Evolutionary conservation across 352 stramenopile genomes (phyloP).

Genomic region (Phytopythium litorale): DNA sequence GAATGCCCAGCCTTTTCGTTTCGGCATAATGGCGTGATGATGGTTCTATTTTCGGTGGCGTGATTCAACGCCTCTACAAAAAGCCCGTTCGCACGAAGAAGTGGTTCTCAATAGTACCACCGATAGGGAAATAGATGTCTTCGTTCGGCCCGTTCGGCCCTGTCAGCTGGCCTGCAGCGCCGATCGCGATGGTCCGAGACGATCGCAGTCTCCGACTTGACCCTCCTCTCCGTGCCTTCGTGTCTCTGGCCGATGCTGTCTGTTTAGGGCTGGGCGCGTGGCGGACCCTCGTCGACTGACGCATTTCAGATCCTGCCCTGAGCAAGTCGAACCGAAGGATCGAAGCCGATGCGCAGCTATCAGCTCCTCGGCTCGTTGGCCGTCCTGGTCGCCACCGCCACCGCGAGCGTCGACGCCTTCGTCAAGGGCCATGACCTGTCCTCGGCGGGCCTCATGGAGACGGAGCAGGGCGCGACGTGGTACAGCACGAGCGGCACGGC

Average conservation of each 20-base stretch:
- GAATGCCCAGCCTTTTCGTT: not conserved
- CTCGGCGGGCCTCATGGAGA: conserved; percentile 22
- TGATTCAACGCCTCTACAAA: not conserved
- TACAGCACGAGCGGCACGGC: conserved; percentile 15
- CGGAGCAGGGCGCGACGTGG: conserved; percentile 16
- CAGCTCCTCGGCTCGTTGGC: not conserved
- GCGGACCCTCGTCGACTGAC: not conserved
- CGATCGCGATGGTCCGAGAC: not conserved
- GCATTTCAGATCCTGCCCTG: not conserved
- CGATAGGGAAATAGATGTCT: not conserved
- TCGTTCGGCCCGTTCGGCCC: not conserved
- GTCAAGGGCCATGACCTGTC: conserved; percentile 29
- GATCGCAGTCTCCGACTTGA: no score
- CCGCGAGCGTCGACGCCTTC: conserved; percentile 8
- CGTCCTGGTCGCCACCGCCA: not conserved
- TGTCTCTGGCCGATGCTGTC: not conserved
- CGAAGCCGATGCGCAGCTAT: not conserved
- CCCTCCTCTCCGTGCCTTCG: not conserved
- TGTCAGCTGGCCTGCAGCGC: not conserved
- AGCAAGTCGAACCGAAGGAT: not conserved
- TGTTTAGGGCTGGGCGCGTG: no score
- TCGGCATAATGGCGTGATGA: not conserved
- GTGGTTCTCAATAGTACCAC: not conserved
- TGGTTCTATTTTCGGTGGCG: not conserved
- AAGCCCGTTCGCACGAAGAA: not conserved